Conservation (phyloP, 78 protist genomes). For the slime mould (Dictyostelium discoideum) region DNA sequence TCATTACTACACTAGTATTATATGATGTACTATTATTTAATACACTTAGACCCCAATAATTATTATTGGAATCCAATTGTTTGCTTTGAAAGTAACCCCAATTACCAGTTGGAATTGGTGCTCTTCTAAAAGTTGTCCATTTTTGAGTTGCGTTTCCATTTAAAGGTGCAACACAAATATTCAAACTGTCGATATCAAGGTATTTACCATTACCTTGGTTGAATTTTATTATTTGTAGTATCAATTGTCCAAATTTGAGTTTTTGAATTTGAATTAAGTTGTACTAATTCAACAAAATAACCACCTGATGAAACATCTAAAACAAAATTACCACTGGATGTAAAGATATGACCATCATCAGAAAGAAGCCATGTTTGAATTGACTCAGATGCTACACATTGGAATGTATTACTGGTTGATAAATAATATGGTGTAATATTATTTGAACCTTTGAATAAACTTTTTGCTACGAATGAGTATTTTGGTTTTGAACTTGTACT, state of each 20-base stretch:
- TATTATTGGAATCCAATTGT: not conserved
- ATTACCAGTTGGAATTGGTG: not conserved
- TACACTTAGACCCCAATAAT: not conserved
- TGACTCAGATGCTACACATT: no score
- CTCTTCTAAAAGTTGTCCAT: not conserved
- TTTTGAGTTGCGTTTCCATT: not conserved
- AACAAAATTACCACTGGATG: no score
- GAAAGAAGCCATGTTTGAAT: no score
- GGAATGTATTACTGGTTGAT: no score
- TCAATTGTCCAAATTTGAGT: not conserved
- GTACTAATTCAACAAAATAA: not conserved
- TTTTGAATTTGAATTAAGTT: not conserved
- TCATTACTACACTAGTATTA: not conserved
- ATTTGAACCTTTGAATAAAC: no score
- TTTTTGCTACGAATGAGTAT: no score
- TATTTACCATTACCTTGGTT: not conserved
- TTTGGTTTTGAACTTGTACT: no score
- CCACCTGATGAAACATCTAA: not conserved
- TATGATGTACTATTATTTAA: not conserved
- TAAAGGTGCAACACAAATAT: not conserved
- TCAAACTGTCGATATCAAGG: not conserved
- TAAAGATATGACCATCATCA: no score
- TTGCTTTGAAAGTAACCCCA: not conserved
- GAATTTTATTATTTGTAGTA: not conserved
- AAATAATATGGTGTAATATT: no score